phyloP scores from a whole-genome alignment of 192 early-diverging fungal genomes.

The Geranomyces variabilis region DNA sequence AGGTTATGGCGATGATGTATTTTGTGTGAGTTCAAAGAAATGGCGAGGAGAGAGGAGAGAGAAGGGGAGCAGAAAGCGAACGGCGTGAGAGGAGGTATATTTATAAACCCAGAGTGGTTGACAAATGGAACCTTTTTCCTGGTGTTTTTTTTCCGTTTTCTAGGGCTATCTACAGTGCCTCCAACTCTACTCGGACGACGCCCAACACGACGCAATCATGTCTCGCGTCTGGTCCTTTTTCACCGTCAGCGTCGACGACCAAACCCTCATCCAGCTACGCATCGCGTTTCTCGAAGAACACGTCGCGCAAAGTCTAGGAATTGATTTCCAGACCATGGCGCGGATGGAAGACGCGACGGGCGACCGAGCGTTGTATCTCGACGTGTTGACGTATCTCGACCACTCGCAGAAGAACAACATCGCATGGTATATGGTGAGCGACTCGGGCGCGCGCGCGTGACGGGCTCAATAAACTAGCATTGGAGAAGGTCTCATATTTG shows the following conservation, averaged over 20 bases:
- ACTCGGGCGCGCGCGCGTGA: too few relatives aligned
- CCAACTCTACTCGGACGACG: slow-evolving; percentile 3
- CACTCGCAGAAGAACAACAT: slow-evolving; percentile 2
- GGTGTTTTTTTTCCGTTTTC: background rate
- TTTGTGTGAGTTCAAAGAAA: too few relatives aligned
- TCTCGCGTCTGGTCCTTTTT: slow-evolving; percentile 18
- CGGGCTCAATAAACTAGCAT: too few relatives aligned
- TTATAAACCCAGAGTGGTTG: background rate
- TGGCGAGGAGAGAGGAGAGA: too few relatives aligned
- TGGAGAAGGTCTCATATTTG: too few relatives aligned
- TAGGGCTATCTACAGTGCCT: slow-evolving; percentile 17
- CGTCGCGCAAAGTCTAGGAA: slow-evolving; percentile 18
- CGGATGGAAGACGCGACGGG: background rate
- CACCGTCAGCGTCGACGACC: background rate
- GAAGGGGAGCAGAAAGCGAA: too few relatives aligned
- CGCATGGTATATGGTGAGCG: background rate
- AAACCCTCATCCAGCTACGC: slow-evolving; percentile 4
- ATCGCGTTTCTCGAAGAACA: slow-evolving; percentile 27
- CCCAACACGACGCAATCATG: slow-evolving; percentile 23
- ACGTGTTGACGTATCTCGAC: background rate
- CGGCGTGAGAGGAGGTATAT: background rate
- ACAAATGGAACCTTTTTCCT: too few relatives aligned
- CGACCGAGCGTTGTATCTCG: background rate
- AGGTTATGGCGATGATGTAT: slow-evolving; percentile 2
- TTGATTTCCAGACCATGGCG: background rate